phyloP scores from a whole-genome alignment of 2,329 filamentous ascomycete genomes.

The Talaromyces verruculosus region DNA sequence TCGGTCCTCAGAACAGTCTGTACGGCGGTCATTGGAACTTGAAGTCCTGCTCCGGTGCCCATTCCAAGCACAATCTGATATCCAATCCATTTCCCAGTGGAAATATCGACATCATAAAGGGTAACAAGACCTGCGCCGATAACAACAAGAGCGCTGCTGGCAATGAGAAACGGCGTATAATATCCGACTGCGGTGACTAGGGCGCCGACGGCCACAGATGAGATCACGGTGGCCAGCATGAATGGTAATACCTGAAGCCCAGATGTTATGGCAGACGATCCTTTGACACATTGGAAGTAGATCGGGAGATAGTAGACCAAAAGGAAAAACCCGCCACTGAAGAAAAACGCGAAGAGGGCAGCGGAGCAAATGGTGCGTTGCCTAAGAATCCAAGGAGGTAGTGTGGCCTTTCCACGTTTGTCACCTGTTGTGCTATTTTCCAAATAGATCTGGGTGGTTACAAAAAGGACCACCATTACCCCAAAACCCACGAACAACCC shows the following conservation, averaged over 20 bases:
- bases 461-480: constrained; percentile 37
- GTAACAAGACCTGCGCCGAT: constrained; percentile 25
- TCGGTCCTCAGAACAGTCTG: constrained; percentile 20
- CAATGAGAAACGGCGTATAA: constrained; percentile 20
- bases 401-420: background rate
- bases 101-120: constrained; percentile 24
- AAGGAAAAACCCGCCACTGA: constrained; percentile 37
- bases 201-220: background rate
- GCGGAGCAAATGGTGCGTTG: constrained; percentile 38
- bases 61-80: constrained; percentile 34
- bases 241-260: constrained; percentile 46
- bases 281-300: constrained; percentile 47
- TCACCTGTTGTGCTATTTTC: constrained; percentile 21
- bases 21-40: constrained; percentile 29
- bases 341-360: constrained; percentile 39
- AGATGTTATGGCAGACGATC: constrained; percentile 35
- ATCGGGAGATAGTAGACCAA: constrained; percentile 49
- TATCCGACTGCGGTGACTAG: constrained; percentile 17
- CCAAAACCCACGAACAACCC: constrained; percentile 48
- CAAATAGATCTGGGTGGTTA: constrained; percentile 38
- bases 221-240: constrained; percentile 12
- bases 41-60: constrained; percentile 28
- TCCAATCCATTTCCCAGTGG: constrained; percentile 31
- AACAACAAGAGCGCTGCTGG: constrained; percentile 11
- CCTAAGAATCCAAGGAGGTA: constrained; percentile 40